Conservation (phyloP, 2,329 filamentous ascomycete genomes). For the Ceratocystis alfenasii region DNA sequence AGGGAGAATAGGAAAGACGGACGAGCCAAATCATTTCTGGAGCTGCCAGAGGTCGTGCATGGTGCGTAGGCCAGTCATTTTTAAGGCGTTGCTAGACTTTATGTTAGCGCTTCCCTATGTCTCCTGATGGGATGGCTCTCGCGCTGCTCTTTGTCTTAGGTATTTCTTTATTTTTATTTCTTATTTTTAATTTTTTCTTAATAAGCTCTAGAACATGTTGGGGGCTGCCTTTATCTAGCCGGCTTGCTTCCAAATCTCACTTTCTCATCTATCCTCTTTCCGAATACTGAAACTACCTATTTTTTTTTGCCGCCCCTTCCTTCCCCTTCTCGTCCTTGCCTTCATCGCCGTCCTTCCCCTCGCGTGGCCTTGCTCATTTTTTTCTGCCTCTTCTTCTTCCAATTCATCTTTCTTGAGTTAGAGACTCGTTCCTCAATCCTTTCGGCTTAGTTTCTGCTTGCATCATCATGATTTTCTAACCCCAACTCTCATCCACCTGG, state of each 20-base stretch:
- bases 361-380: not conserved
- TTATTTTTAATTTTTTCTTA: slow-evolving; percentile 12
- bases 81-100: not conserved
- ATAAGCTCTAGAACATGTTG: not conserved
- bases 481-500: not conserved
- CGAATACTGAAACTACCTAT: too few species aligned
- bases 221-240: too few species aligned
- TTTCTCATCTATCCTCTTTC: too few species aligned
- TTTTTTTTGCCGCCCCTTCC: not conserved
- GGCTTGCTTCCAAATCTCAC: too few species aligned
- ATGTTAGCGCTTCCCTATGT: not conserved
- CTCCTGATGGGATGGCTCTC: too few species aligned
- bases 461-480: not conserved
- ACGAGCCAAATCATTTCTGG: not conserved
- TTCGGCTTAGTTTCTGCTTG: not conserved
- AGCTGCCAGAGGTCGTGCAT: not conserved
- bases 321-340: not conserved
- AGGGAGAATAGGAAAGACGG: too few species aligned
- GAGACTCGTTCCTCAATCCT: not conserved
- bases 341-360: not conserved
- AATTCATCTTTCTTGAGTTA: not conserved
- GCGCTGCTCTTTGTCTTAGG: too few species aligned
- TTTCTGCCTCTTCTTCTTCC: not conserved
- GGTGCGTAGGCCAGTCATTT: not conserved
- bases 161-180: not conserved